A percentile compares a stretch with the other conserved stretches of the same genome.
Conservation (phyloP, 768 basidiomycete genomes). For the Suillus alpinus region DNA sequence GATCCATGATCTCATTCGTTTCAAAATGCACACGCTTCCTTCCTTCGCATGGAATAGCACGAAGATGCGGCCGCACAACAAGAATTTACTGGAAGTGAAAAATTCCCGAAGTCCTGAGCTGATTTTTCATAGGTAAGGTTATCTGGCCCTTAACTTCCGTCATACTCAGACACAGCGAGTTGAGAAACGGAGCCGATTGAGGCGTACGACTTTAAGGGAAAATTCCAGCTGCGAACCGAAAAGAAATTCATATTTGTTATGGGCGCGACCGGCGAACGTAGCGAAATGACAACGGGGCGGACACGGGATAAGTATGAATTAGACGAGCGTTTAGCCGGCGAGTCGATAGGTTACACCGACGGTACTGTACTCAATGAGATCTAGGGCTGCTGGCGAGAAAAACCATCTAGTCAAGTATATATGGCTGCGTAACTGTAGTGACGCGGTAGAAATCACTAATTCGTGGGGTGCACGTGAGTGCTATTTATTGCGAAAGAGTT, state of each 20-base stretch:
- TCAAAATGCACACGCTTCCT: conserved; percentile 59
- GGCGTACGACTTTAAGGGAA: too few species aligned
- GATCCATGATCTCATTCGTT: conserved; percentile 45
- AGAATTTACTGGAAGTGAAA: conserved; percentile 44
- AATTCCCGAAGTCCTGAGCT: conserved; percentile 21
- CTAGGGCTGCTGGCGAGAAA: too few species aligned
- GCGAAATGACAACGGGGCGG: background rate
- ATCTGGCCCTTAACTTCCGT: conserved; percentile 29
- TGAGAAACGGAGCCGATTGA: too few species aligned
- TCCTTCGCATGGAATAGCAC: conserved; percentile 67
- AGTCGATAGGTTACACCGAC: too few species aligned
- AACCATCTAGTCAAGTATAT: too few species aligned
- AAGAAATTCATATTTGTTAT: too few species aligned
- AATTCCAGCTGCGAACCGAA: too few species aligned
- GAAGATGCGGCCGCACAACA: conserved; percentile 65
- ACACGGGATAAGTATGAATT: background rate
- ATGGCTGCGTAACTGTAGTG: too few species aligned
- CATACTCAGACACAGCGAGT: too few species aligned
- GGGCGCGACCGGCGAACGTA: background rate
- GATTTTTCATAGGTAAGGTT: conserved; percentile 35
- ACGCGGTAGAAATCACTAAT: too few species aligned
- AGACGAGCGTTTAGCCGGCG: background rate
- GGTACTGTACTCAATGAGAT: too few species aligned
- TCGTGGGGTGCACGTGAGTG: too few species aligned
- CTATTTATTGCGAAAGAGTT: background rate